Evolutionary conservation across 768 basidiomycete genomes (phyloP).

Genomic region (Russula sp.): DNA sequence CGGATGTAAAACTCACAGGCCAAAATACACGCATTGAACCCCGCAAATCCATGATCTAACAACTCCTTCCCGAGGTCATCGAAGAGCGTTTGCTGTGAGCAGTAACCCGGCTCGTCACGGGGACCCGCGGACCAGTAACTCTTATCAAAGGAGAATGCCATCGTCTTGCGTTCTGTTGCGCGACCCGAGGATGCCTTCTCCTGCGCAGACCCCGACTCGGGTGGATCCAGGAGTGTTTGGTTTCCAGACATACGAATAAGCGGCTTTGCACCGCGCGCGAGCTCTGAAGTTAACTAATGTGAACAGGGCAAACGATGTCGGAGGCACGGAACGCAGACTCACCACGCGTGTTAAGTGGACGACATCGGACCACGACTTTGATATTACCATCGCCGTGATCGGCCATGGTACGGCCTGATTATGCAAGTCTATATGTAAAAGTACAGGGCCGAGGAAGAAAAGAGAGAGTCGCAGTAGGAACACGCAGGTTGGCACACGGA

Average conservation of each 20-base stretch:
- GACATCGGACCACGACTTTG: constrained; percentile 92
- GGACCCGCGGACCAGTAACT: constrained; percentile 95
- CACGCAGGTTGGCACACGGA: background rate
- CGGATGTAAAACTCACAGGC: constrained; percentile 71
- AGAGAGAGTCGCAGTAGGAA: background rate
- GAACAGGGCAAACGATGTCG: background rate
- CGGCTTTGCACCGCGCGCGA: constrained; percentile 87
- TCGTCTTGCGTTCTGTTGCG: constrained; percentile 85
- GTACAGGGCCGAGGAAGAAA: constrained; percentile 9
- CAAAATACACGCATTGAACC: constrained; percentile 98
- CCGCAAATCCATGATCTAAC: constrained; percentile 91
- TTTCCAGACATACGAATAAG: constrained; percentile 95
- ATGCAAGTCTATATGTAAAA: constrained; percentile 8
- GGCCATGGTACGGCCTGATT: constrained; percentile 48
- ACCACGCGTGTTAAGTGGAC: constrained; percentile 95
- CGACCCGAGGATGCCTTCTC: constrained; percentile 58
- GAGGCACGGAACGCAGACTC: constrained; percentile 35
- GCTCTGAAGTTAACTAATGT: constrained; percentile 51
- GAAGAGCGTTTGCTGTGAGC: constrained; percentile 92
- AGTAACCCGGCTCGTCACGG: constrained; percentile 85
- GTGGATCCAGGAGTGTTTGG: constrained; percentile 89
- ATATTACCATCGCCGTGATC: constrained; percentile 84
- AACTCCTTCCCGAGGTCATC: constrained; percentile 93
- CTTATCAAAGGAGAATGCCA: constrained; percentile 95
- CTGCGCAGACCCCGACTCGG: constrained; percentile 66